Base-by-base conservation (phyloP, 2,329 filamentous ascomycete genomes). In the Colletotrichum liaoningense region DNA sequence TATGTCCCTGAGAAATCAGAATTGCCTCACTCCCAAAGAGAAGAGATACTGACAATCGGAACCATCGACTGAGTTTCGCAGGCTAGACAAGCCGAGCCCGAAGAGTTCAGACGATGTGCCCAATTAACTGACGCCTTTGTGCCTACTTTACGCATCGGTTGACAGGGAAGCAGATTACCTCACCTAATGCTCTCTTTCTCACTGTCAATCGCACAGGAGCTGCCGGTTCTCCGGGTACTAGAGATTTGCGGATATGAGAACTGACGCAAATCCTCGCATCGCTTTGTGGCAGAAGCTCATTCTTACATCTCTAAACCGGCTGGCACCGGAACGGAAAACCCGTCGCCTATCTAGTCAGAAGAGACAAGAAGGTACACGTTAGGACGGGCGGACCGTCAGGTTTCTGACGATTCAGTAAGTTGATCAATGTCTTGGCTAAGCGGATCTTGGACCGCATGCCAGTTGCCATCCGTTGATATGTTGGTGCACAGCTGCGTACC, bases 381-480 rank as follows among this genome's bases (percentile, higher is more conserved):
- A n/a, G 60, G 42, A 35, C 46, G 42, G 26, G 33, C 46, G 58
- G 26, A 28, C 58, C 54, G 63, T 52, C 24, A 35, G 22, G 52
- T 63, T 28, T 49, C 52, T 57, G 54, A 59, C 52, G 54, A 66
- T n/a, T 69, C 66, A 57, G 42, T 33, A 63, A 49, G 66, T 69
- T 55, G 63, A 46, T 33, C 6, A 65, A 49, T 65, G 42, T 73
- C 54, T 69, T 69, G 56, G 67, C 66, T 49, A 19, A 42, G 60
- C 60, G 59, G 49, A 59, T 56, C 69, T 58, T 59, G 59, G 52
- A 49, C 59, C 42, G 67, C 67, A 70, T 70, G 67, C 56, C 60
- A 73, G 67, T 73, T 73, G 67, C 67, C 60, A 65, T 73, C 62
- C 60, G 67, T 65, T 65, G 56, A 55, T 24, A 62, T 58, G 60